Percentiles rank a stretch among this genome's conserved stretches.
Evolutionary conservation across 331 rosid genomes (phyloP).

Genomic region (Erythrophleum ivorense): DNA sequence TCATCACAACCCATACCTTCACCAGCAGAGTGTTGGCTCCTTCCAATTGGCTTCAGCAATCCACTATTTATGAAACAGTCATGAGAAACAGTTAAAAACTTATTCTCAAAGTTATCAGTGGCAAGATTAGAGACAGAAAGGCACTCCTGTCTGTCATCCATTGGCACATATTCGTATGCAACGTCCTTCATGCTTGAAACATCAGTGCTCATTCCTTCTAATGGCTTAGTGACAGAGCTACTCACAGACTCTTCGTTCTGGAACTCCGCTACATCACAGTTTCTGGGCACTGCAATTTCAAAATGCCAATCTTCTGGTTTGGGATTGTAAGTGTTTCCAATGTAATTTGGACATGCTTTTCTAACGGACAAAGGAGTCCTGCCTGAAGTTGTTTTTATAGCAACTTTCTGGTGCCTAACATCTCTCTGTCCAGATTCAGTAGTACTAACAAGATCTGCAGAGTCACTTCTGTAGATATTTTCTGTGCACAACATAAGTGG

Average conservation of each 20-base stretch:
- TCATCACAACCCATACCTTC: slow-evolving; percentile 55
- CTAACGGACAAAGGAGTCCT: slow-evolving; percentile 64
- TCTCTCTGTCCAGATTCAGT: slow-evolving; percentile 66
- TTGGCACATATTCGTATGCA: slow-evolving; percentile 67
- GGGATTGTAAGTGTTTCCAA: slow-evolving; percentile 21
- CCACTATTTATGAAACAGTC: slow-evolving; percentile 52
- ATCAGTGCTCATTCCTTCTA: slow-evolving; percentile 67
- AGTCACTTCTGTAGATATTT: slow-evolving; percentile 66
- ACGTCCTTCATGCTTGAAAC: slow-evolving; percentile 62
- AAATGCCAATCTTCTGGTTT: slow-evolving; percentile 77
- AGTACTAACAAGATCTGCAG: slow-evolving; percentile 65
- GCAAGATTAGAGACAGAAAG: slow-evolving; percentile 70
- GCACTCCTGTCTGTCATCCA: slow-evolving; percentile 86
- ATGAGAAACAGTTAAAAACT: slow-evolving; percentile 55
- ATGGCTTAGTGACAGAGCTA: slow-evolving; percentile 74
- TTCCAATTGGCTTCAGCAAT: slow-evolving; percentile 48
- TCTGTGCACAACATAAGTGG: slow-evolving; percentile 52
- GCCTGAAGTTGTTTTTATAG: slow-evolving; percentile 46
- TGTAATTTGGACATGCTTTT: slow-evolving; percentile 52
- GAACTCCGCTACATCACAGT: slow-evolving; percentile 45
- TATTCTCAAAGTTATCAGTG: slow-evolving; percentile 53
- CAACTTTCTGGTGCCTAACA: slow-evolving; percentile 48
- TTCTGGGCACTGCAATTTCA: slow-evolving; percentile 73
- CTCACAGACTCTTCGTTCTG: slow-evolving; percentile 80
- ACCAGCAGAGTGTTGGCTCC: slow-evolving; percentile 51